These are phyloP conservation scores for Trifolium repens DNA, from an alignment of 306 rosid genomes.

Conservation along the genomic window DNA sequence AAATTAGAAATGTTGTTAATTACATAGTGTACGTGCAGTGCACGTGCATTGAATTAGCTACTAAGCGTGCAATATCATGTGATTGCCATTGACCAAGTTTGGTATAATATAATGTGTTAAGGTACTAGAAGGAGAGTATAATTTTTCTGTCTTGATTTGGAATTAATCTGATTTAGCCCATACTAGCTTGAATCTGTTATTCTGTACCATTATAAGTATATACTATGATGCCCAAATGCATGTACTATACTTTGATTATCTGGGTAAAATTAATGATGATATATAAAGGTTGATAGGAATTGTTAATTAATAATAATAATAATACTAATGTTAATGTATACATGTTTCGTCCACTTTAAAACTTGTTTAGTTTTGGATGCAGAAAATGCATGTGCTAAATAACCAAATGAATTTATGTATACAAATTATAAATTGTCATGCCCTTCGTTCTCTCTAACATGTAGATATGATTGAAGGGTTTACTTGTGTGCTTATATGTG, in stretches of 20 bases:
- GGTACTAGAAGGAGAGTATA: conserved; percentile 31
- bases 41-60: conserved; percentile 42
- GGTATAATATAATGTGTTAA: conserved; percentile 30
- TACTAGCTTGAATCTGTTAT: conserved; percentile 39
- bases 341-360: background rate
- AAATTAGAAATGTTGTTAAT: background rate
- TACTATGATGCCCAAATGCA: conserved; percentile 5
- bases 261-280: background rate
- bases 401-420: background rate
- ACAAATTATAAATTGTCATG: no score
- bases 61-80: conserved; percentile 42
- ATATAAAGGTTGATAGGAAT: background rate
- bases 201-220: conserved; percentile 16
- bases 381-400: background rate
- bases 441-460: no score
- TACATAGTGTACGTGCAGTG: conserved; percentile 21
- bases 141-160: conserved; percentile 37
- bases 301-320: background rate
- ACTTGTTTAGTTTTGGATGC: background rate
- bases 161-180: conserved; percentile 49
- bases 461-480: no score
- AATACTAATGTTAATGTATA: background rate
- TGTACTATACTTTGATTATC: background rate
- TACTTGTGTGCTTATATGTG: no score
- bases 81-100: conserved; percentile 45